Conservation (phyloP, 169 alveolate species). For the Fabrea salina region DNA sequence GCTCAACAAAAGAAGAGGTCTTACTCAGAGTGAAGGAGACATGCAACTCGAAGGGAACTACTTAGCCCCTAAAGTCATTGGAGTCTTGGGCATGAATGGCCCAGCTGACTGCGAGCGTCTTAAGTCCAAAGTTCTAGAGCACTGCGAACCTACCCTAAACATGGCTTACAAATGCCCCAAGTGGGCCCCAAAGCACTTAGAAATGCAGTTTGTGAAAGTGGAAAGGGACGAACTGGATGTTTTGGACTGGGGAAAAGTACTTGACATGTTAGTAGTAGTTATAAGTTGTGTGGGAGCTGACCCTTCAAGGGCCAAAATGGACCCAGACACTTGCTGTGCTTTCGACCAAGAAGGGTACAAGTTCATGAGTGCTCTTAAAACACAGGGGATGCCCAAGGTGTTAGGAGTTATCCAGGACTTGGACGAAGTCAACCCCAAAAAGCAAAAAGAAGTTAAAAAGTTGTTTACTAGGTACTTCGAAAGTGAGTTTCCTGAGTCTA, state of each 20-base stretch:
- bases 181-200: background rate
- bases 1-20: background rate
- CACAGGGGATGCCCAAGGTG: conserved; percentile 72
- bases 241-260: conserved; percentile 16
- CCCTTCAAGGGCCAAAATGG: background rate
- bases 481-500: conserved; percentile 69
- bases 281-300: background rate
- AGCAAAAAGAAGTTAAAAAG: conserved; percentile 71
- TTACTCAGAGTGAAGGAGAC: background rate
- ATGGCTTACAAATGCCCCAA: background rate
- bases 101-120: background rate
- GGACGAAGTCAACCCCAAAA: conserved; percentile 44
- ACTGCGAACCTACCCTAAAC: background rate
- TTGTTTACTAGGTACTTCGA: conserved; percentile 73
- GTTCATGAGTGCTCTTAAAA: conserved; percentile 63
- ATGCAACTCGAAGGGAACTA: too few relatives aligned
- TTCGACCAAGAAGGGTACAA: conserved; percentile 79
- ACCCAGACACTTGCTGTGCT: conserved; percentile 40
- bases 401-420: conserved; percentile 71
- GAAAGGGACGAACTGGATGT: background rate
- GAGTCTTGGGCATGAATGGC: background rate
- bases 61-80: background rate
- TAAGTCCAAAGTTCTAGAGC: background rate
- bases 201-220: background rate
- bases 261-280: background rate